phyloP scores from a whole-genome alignment of 352 stramenopile genomes.

The Phytophthora pini region DNA sequence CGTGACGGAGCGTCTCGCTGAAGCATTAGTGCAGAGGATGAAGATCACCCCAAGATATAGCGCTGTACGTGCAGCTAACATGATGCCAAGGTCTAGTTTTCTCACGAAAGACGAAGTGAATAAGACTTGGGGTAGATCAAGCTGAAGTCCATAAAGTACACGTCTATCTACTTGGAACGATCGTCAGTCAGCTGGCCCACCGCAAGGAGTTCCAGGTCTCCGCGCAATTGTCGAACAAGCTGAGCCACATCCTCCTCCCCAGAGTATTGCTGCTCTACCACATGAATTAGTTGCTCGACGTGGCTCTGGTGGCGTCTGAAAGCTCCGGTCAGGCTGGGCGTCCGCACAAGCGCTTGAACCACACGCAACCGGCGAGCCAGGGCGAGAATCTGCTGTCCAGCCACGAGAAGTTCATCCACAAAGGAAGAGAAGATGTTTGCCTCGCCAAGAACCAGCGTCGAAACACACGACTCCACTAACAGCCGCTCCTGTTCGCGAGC shows the following conservation, averaged over 20 bases:
- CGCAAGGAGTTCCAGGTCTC: constrained; percentile 65
- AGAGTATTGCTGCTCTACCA: constrained; percentile 32
- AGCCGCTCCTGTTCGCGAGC: constrained; percentile 30
- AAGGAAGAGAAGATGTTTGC: constrained; percentile 34
- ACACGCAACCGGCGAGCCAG: constrained; percentile 38
- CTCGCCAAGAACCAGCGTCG: constrained; percentile 35
- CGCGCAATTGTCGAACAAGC: constrained; percentile 59
- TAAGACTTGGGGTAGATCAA: constrained; percentile 15
- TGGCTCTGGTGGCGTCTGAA: constrained; percentile 49
- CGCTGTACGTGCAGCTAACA: background rate
- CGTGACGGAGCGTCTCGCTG: background rate
- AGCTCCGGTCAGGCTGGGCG: constrained; percentile 37
- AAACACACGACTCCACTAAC: constrained; percentile 36
- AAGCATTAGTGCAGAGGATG: constrained; percentile 3
- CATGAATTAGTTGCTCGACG: constrained; percentile 29
- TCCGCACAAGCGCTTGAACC: constrained; percentile 60
- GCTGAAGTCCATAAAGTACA: constrained; percentile 26
- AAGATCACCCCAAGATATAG: constrained; percentile 1
- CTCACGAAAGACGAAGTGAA: constrained; percentile 9
- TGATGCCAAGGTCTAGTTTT: background rate
- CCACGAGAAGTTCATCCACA: constrained; percentile 31
- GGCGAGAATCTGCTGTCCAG: constrained; percentile 9
- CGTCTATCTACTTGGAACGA: constrained; percentile 31
- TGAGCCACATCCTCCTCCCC: constrained; percentile 45
- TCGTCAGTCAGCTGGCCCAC: constrained; percentile 35